Percentiles rank a stretch among this genome's conserved stretches.
Conservation (phyloP, 768 basidiomycete species). For the Coprinellus micaceus region DNA sequence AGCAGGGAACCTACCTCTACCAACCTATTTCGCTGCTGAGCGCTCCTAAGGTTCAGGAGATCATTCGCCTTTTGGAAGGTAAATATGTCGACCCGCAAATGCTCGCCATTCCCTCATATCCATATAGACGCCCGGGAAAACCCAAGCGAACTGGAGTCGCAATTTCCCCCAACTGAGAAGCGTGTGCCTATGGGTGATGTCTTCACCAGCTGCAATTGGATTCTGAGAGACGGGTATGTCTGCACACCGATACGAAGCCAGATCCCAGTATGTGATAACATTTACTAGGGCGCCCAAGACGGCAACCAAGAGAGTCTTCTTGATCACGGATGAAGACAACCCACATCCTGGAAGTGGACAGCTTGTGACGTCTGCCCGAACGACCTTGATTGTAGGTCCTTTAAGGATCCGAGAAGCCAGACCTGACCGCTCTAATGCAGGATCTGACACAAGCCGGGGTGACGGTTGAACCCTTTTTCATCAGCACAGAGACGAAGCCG, state of each 20-base stretch:
- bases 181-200: slow-evolving; percentile 83
- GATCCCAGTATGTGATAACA: too few relatives aligned
- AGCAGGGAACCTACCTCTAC: slow-evolving; percentile 66
- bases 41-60: slow-evolving; percentile 76
- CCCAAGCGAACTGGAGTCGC: slow-evolving; percentile 48
- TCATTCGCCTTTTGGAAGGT: slow-evolving; percentile 80
- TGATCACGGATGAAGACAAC: slow-evolving; percentile 88
- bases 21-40: slow-evolving; percentile 75
- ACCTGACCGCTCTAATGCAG: too few relatives aligned
- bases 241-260: background rate
- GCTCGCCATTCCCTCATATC: too few relatives aligned
- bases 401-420: too few relatives aligned
- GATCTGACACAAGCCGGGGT: slow-evolving; percentile 80
- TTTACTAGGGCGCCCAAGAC: slow-evolving; percentile 78
- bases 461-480: slow-evolving; percentile 85
- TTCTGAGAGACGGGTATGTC: slow-evolving; percentile 80
- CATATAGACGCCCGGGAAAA: slow-evolving; percentile 72
- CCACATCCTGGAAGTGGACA: slow-evolving; percentile 64
- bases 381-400: slow-evolving; percentile 62
- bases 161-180: slow-evolving; percentile 65
- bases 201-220: slow-evolving; percentile 86
- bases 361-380: slow-evolving; percentile 64
- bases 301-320: slow-evolving; percentile 87
- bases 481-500: slow-evolving; percentile 58
- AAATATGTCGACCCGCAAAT: too few relatives aligned